Evolutionary conservation across 805 yeast species (phyloP).

Genomic region (Candida michaelii): DNA sequence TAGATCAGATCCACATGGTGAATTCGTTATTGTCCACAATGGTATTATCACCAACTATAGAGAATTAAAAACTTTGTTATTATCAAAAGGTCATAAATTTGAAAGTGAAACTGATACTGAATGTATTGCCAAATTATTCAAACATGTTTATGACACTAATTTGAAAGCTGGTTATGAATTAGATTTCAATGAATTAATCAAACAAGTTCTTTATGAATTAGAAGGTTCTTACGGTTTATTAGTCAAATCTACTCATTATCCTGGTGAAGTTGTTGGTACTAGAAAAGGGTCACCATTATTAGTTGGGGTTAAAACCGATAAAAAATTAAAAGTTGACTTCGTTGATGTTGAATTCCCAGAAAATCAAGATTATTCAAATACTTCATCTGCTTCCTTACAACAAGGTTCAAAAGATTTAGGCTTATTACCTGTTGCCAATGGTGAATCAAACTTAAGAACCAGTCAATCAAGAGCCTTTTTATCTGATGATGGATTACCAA

Average conservation of each 20-base stretch:
- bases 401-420: conserved; percentile 26
- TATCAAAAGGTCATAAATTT: conserved; percentile 76
- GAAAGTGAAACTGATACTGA: conserved; percentile 97
- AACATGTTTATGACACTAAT: conserved; percentile 82
- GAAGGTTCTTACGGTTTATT: conserved; percentile 98
- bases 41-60: conserved; percentile 97
- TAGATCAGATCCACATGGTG: conserved; percentile 77
- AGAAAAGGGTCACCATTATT: conserved; percentile 97
- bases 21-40: conserved; percentile 92
- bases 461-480: conserved; percentile 96
- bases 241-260: conserved; percentile 88
- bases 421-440: conserved; percentile 52
- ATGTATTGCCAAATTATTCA: conserved; percentile 92
- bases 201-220: conserved; percentile 85
- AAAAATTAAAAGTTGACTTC: conserved; percentile 93
- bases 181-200: conserved; percentile 90
- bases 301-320: conserved; percentile 95
- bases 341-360: conserved; percentile 98
- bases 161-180: conserved; percentile 68
- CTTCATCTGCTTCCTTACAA: conserved; percentile 14
- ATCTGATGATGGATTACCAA: conserved; percentile 88
- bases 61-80: conserved; percentile 80
- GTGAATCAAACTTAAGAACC: conserved; percentile 66
- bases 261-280: conserved; percentile 94
- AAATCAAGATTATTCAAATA: conserved; percentile 18